A percentile compares a stretch with the other conserved stretches of the same genome.
Conservation (phyloP, 176 grass and related monocot genomes). For the Rhynchospora breviuscula region DNA sequence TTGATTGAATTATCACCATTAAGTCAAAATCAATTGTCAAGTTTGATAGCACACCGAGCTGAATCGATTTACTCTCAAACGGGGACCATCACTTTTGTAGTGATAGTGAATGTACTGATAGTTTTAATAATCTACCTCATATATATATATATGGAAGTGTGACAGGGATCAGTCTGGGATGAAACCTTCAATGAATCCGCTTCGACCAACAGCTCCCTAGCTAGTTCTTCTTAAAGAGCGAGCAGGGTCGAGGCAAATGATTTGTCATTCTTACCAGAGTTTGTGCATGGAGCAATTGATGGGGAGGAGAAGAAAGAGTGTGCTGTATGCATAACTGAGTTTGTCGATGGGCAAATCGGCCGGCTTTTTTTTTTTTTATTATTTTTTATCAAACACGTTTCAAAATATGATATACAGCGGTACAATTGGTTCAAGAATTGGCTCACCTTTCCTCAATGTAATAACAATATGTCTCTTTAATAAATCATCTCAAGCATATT, state of each 20-base stretch:
- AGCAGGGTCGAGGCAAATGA: neutral
- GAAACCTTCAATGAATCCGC: neutral
- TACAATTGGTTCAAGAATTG: neutral
- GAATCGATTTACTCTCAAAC: neutral
- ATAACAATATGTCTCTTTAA: neutral
- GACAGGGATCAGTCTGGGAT: neutral
- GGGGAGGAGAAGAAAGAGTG: constrained; percentile 32
- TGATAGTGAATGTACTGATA: constrained; percentile 18
- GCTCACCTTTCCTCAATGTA: neutral
- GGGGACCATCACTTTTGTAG: constrained; percentile 22
- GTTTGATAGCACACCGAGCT: neutral
- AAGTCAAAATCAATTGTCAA: neutral
- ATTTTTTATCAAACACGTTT: neutral
- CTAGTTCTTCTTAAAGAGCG: neutral
- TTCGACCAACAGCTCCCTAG: constrained; percentile 23
- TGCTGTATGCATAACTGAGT: constrained; percentile 43
- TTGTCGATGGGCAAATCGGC: constrained; percentile 30
- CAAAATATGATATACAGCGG: neutral
- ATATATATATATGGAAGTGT: constrained; percentile 24
- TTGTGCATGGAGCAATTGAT: constrained; percentile 15
- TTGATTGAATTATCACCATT: neutral
- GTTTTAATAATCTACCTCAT: constrained; percentile 23
- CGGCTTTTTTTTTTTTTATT: neutral
- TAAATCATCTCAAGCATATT: too few relatives aligned
- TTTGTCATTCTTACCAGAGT: constrained; percentile 22